Evolutionary conservation across 169 alveolate genomes (phyloP).

Genomic region (Eimeria falciformis): DNA sequence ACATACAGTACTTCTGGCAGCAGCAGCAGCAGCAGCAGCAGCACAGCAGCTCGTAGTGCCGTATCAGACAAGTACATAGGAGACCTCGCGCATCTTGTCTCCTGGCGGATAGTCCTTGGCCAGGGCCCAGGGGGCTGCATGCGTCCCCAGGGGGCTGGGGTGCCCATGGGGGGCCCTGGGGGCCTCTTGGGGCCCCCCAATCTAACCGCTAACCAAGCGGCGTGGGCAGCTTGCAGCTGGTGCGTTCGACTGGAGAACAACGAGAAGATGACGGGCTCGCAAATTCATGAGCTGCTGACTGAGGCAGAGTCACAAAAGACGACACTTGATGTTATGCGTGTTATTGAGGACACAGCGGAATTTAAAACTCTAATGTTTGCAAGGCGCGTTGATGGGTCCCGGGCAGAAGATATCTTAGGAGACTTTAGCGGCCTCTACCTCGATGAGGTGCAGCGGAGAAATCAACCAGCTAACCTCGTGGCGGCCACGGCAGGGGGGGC

Average conservation of each 20-base stretch:
- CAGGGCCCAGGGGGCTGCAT: background rate
- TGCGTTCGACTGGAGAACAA: conserved; percentile 63
- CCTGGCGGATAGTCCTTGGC: background rate
- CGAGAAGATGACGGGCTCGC: conserved; percentile 10
- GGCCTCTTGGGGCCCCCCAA: background rate
- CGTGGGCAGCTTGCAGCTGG: conserved; percentile 67
- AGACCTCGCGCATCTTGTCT: background rate
- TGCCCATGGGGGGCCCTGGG: conserved; percentile 19
- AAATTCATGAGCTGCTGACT: conserved; percentile 17
- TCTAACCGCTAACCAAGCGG: conserved; percentile 60
- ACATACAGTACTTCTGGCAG: background rate
- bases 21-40: conserved; percentile 58
- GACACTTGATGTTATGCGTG: background rate
- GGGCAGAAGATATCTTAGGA: conserved; percentile 43
- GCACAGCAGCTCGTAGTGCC: background rate
- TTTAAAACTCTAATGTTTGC: conserved; percentile 1
- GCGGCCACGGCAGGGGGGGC: conserved; percentile 44
- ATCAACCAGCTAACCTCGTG: conserved; percentile 8
- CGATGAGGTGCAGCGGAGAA: background rate
- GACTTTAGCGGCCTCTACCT: conserved; percentile 41
- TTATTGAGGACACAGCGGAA: background rate
- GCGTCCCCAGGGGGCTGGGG: background rate
- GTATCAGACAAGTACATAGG: background rate
- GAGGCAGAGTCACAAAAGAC: conserved; percentile 46
- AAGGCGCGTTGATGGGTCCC: background rate